A percentile compares a stretch with the other conserved stretches of the same genome.
phyloP scores from a whole-genome alignment of 441 rosid species.

The Cnidoscolus chayamansa region DNA sequence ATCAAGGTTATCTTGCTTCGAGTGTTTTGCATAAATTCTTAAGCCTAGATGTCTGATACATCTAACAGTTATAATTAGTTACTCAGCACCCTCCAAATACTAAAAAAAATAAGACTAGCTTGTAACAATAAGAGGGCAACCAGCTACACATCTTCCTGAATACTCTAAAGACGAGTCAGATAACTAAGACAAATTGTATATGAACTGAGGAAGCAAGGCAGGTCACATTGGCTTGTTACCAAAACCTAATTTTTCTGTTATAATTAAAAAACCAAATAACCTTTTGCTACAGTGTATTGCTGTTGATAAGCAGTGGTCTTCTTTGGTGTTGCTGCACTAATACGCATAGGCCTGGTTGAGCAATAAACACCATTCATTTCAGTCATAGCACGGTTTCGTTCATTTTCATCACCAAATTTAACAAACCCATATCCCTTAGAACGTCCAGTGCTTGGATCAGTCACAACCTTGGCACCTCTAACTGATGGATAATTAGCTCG shows the following conservation, averaged over 20 bases:
- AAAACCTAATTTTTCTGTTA: neutral
- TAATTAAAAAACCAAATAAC: constrained; percentile 29
- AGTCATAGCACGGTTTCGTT: constrained; percentile 83
- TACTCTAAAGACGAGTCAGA: neutral
- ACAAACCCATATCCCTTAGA: constrained; percentile 96
- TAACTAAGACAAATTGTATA: neutral
- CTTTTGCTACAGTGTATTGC: constrained; percentile 56
- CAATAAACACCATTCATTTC: constrained; percentile 94
- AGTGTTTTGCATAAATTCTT: neutral
- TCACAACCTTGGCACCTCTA: constrained; percentile 97
- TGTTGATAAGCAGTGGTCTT: constrained; percentile 66
- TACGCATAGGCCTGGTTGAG: constrained; percentile 94
- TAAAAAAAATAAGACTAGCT: neutral
- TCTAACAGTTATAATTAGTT: no score
- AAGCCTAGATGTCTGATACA: neutral
- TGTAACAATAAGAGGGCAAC: neutral
- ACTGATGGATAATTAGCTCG: constrained; percentile 77
- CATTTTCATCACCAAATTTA: constrained; percentile 78
- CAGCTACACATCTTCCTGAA: neutral
- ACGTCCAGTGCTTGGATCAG: constrained; percentile 91
- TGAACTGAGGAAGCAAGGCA: neutral
- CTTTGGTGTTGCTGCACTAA: constrained; percentile 88
- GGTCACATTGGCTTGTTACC: no score
- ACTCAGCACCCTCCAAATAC: neutral
- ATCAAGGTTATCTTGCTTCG: no score